Conservation (phyloP, 2,329 filamentous ascomycete species). For the Thelonectria rubi region DNA sequence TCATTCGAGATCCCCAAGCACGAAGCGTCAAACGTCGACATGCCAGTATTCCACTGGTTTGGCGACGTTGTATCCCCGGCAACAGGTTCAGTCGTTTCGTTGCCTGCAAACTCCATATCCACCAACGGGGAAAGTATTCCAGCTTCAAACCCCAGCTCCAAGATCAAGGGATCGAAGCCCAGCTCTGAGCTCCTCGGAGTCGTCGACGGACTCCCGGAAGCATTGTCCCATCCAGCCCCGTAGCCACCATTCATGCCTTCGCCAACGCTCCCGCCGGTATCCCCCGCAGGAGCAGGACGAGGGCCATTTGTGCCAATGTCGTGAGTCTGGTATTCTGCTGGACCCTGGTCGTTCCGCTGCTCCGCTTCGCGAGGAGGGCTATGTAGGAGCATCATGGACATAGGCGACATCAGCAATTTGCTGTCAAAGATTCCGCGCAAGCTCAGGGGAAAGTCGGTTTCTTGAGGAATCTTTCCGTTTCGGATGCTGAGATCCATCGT, state of each 20-base stretch:
- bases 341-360: background rate
- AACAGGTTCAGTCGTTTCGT: background rate
- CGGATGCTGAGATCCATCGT: slow-evolving; percentile 40
- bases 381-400: slow-evolving; percentile 9
- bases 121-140: slow-evolving; percentile 14
- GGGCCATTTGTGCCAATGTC: background rate
- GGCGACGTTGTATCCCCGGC: background rate
- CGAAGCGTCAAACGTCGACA: slow-evolving; percentile 2
- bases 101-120: slow-evolving; percentile 9
- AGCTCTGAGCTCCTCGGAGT: slow-evolving; percentile 4
- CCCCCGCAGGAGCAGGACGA: background rate
- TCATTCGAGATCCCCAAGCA: background rate
- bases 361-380: background rate
- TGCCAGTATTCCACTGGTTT: background rate
- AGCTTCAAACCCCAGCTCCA: slow-evolving; percentile 14
- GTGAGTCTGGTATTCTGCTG: background rate
- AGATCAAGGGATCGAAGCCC: slow-evolving; percentile 10
- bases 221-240: background rate
- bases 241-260: background rate
- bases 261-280: background rate
- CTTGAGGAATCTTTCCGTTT: slow-evolving; percentile 34
- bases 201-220: slow-evolving; percentile 4
- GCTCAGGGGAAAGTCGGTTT: slow-evolving; percentile 36
- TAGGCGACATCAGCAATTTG: slow-evolving; percentile 3
- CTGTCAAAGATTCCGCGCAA: slow-evolving; percentile 19